Percentiles rank a stretch among this genome's conserved stretches.
Conservation (phyloP, 2,329 filamentous ascomycete genomes). For the Blastomyces percursus region DNA sequence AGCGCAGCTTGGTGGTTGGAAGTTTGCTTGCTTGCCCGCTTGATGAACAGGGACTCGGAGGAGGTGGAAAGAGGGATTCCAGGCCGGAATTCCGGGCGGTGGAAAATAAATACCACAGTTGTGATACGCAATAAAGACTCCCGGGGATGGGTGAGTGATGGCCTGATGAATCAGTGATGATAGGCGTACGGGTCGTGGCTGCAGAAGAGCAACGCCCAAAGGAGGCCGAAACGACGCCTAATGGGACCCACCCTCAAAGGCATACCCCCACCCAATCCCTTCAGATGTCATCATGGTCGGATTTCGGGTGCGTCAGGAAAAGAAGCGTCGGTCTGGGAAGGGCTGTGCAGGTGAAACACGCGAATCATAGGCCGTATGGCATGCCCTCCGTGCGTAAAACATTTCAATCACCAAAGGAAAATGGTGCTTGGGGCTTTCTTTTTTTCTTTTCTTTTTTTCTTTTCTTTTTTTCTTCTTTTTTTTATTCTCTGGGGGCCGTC, state of each 20-base stretch:
- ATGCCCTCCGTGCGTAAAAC: not conserved
- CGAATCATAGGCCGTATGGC: not conserved
- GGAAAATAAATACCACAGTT: not conserved
- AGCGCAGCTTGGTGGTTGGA: not conserved
- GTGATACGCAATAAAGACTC: not conserved
- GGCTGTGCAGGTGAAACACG: conserved; percentile 2
- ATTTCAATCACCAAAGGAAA: too few species aligned
- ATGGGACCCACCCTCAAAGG: not conserved
- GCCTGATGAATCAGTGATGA: too few species aligned
- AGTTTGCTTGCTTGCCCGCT: not conserved
- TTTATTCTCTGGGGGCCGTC: too few species aligned
- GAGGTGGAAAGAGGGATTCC: not conserved
- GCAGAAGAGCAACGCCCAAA: not conserved
- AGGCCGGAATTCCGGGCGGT: not conserved
- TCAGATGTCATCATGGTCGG: not conserved
- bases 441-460: too few species aligned
- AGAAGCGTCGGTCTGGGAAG: not conserved
- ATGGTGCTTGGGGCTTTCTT: too few species aligned
- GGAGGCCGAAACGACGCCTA: not conserved
- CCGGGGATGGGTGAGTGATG: not conserved
- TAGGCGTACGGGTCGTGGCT: not conserved
- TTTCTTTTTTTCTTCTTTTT: not conserved
- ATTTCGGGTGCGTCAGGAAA: not conserved
- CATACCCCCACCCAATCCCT: not conserved
- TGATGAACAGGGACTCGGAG: not conserved